Evolutionary conservation across 1,284 basidiomycete genomes (phyloP).

Genomic region (Mrakiaceae sp.): DNA sequence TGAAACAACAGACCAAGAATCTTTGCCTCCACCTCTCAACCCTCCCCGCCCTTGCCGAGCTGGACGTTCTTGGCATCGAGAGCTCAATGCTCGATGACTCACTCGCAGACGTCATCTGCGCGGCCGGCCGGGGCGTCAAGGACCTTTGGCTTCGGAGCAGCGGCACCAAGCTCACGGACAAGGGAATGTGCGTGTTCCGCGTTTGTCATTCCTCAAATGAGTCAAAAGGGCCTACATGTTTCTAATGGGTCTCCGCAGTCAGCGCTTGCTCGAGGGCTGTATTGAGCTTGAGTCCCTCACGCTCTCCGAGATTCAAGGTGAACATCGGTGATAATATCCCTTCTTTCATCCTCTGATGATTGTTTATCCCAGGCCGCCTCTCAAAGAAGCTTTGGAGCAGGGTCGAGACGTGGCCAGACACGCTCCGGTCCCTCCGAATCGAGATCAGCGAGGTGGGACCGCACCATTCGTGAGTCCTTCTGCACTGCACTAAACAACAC

Average conservation of each 20-base stretch:
- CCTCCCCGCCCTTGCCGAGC: constrained; percentile 5
- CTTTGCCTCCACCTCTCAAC: constrained; percentile 5
- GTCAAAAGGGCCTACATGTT: neutral
- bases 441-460: constrained; percentile 14
- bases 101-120: neutral
- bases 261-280: constrained; percentile 1
- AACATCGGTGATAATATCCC: neutral
- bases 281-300: constrained; percentile 12
- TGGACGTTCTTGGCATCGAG: constrained; percentile 8
- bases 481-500: neutral
- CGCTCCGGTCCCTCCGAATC: constrained; percentile 8
- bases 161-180: constrained; percentile 14
- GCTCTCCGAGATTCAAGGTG: constrained; percentile 15
- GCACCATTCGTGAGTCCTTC: constrained; percentile 11
- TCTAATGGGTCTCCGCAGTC: neutral
- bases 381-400: constrained; percentile 8
- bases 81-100: constrained; percentile 6
- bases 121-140: constrained; percentile 11
- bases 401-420: constrained; percentile 7
- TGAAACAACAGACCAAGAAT: constrained; percentile 5
- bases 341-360: neutral
- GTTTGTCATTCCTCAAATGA: neutral
- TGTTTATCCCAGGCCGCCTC: constrained; percentile 4
- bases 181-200: constrained; percentile 5
- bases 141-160: constrained; percentile 11